These are phyloP conservation scores for Candida parachauliodes DNA, from an alignment of 805 yeast genomes.

Conservation along the genomic window DNA sequence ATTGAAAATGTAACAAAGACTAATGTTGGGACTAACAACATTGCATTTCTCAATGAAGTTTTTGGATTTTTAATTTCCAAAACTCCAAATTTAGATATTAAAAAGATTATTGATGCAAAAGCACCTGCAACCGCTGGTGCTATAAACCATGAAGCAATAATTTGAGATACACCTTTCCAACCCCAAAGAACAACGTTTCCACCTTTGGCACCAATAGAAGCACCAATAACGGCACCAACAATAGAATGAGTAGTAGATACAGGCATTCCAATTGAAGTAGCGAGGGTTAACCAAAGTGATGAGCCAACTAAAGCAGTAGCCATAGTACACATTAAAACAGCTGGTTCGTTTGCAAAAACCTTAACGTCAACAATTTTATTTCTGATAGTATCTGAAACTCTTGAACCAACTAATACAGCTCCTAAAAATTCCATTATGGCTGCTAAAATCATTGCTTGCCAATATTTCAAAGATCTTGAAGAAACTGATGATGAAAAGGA, in stretches of 20 bases:
- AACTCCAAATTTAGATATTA: constrained; percentile 56
- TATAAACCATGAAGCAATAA: constrained; percentile 77
- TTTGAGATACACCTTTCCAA: constrained; percentile 69
- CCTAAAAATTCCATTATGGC: constrained; percentile 72
- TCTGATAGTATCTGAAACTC: constrained; percentile 72
- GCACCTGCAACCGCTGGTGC: constrained; percentile 70
- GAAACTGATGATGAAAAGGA: constrained; percentile 76
- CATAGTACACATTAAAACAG: constrained; percentile 73
- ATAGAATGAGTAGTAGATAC: constrained; percentile 80
- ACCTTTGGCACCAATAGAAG: constrained; percentile 71
- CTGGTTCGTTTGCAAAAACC: constrained; percentile 52
- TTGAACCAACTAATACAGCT: constrained; percentile 68
- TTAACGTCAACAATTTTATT: constrained; percentile 55
- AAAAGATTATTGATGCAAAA: constrained; percentile 56
- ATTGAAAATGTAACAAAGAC: constrained; percentile 59
- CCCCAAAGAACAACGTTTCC: constrained; percentile 64
- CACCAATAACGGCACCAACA: constrained; percentile 72
- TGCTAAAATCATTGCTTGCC: constrained; percentile 75
- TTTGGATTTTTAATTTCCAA: constrained; percentile 51
- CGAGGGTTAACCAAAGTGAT: constrained; percentile 64
- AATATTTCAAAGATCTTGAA: constrained; percentile 61
- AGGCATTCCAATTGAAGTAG: constrained; percentile 69
- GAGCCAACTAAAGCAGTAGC: constrained; percentile 73
- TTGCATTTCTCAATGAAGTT: constrained; percentile 49
- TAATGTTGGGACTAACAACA: constrained; percentile 55